Conservation (phyloP, 257 asterid species). For the Solanum chiquidenum region DNA sequence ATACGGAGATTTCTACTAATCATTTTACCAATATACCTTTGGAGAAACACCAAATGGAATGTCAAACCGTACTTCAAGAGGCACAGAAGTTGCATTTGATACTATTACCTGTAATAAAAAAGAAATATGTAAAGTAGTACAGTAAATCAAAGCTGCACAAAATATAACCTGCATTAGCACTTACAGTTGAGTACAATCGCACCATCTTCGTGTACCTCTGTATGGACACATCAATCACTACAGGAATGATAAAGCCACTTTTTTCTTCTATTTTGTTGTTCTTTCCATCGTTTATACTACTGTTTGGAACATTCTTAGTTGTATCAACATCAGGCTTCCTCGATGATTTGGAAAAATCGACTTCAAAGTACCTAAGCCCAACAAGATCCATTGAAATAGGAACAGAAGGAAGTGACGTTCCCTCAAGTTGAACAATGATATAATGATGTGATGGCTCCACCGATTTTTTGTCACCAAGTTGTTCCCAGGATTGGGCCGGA, state of each 20-base stretch:
- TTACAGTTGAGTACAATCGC: constrained; percentile 80
- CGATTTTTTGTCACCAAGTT: constrained; percentile 47
- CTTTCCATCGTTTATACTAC: constrained; percentile 27
- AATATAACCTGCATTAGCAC: constrained; percentile 12
- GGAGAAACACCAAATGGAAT: constrained; percentile 95
- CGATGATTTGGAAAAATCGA: constrained; percentile 63
- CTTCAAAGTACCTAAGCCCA: constrained; percentile 87
- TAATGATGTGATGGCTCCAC: constrained; percentile 62
- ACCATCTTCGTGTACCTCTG: constrained; percentile 74
- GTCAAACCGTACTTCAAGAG: constrained; percentile 87
- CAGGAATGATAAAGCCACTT: constrained; percentile 74
- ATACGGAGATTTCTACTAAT: neutral
- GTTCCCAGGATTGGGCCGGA: constrained; percentile 59
- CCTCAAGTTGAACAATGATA: constrained; percentile 80
- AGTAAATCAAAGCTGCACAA: constrained; percentile 3
- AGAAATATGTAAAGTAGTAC: constrained; percentile 11
- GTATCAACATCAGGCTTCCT: constrained; percentile 34
- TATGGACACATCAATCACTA: constrained; percentile 88
- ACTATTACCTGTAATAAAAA: constrained; percentile 68
- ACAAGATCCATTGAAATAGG: constrained; percentile 97
- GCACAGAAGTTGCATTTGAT: constrained; percentile 62
- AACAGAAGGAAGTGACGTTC: constrained; percentile 61
- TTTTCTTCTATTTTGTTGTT: constrained; percentile 28
- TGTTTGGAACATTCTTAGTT: constrained; percentile 23
- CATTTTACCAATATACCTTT: constrained; percentile 38